These are phyloP conservation scores for Globisporangium middletonii DNA, from an alignment of 352 stramenopile genomes.

Conservation along the genomic window DNA sequence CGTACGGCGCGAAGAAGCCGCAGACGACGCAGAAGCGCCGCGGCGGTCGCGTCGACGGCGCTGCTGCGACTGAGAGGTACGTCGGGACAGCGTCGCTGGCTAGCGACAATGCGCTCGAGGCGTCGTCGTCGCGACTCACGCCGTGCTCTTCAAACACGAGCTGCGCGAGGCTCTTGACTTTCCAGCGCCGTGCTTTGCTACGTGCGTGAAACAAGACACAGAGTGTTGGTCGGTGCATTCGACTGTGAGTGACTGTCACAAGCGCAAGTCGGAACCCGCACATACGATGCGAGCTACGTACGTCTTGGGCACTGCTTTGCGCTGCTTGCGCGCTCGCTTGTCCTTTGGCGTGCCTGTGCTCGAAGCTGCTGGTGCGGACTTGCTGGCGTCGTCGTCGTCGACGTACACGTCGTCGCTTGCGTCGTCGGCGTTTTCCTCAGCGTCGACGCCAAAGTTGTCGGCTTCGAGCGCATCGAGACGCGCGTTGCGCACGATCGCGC, in stretches of 20 bases:
- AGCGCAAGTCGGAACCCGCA: too few relatives aligned
- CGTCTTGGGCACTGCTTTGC: conserved; percentile 3
- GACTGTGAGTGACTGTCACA: background rate
- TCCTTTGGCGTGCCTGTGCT: conserved; percentile 3
- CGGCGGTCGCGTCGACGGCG: conserved; percentile 46
- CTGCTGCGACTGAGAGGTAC: conserved; percentile 69
- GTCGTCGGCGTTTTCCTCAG: conserved; percentile 46
- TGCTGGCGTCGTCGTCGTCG: conserved; percentile 30
- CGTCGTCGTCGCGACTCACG: background rate
- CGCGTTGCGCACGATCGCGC: conserved; percentile 75
- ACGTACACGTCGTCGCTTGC: conserved; percentile 59
- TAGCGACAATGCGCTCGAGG: background rate
- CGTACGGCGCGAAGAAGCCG: conserved; percentile 74
- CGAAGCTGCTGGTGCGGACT: conserved; percentile 1
- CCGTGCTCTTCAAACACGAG: conserved; percentile 82
- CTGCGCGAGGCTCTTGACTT: conserved; percentile 86
- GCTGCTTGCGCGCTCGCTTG: conserved; percentile 39
- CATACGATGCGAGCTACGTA: background rate
- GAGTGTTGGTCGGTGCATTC: background rate
- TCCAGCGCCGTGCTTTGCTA: conserved; percentile 43
- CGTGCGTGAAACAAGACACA: background rate
- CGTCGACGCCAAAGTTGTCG: conserved; percentile 83
- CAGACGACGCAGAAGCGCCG: conserved; percentile 85
- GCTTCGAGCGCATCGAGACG: conserved; percentile 85
- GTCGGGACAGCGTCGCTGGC: conserved; percentile 26